Evolutionary conservation across 352 stramenopile species (phyloP).

Genomic region (Phytophthora crassamura): DNA sequence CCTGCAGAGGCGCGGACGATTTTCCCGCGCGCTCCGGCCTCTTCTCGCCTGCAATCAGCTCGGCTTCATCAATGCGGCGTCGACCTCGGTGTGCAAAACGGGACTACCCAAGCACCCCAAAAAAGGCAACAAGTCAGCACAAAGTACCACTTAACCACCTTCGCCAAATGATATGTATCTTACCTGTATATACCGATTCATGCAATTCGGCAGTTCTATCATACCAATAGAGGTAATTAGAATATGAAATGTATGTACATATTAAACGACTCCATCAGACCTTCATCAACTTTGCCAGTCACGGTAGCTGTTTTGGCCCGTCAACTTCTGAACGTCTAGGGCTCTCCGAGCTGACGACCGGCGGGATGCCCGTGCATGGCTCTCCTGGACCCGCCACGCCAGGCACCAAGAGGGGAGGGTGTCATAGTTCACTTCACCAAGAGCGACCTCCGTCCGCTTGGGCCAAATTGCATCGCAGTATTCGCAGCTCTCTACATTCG

Average conservation of each 20-base stretch:
- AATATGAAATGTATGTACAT: background rate
- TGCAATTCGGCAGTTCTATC: too few species aligned
- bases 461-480: background rate
- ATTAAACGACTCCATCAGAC: background rate
- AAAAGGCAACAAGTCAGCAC: conserved; percentile 21
- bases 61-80: background rate
- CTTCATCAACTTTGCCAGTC: background rate
- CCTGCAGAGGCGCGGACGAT: conserved; percentile 14
- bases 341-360: conserved; percentile 28
- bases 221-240: background rate
- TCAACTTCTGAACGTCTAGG: conserved; percentile 15
- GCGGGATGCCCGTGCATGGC: conserved; percentile 14
- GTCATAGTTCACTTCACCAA: background rate
- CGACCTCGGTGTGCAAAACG: conserved; percentile 16
- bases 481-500: background rate
- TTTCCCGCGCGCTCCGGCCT: conserved; percentile 13
- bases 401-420: background rate
- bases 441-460: background rate
- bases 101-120: conserved; percentile 11
- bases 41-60: conserved; percentile 20
- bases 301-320: too few species aligned
- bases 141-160: conserved; percentile 6
- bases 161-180: background rate
- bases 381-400: conserved; percentile 16
- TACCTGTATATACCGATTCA: too few species aligned